Percentiles rank a stretch among this genome's conserved stretches.
Conservation (phyloP, 1,284 basidiomycete species). For the Wallemia hederae region DNA sequence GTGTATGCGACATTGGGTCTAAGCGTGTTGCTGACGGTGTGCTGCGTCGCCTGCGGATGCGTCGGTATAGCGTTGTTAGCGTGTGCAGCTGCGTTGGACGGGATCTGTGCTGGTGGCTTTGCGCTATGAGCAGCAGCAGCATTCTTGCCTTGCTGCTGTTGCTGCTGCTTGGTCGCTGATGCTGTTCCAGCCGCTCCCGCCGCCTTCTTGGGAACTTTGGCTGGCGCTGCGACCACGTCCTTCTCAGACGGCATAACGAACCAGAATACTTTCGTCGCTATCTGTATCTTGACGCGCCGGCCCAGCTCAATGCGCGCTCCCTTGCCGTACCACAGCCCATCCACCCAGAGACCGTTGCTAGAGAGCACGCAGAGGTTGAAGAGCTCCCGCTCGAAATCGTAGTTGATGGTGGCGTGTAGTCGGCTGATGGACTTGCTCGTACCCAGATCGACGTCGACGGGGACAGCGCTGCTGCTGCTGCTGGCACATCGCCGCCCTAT, state of each 20-base stretch:
- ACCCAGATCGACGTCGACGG: constrained; percentile 91
- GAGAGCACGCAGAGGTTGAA: constrained; percentile 79
- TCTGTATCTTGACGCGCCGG: constrained; percentile 81
- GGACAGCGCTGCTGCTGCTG: constrained; percentile 14
- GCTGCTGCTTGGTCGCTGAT: too few species aligned
- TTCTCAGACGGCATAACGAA: constrained; percentile 37
- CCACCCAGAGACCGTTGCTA: constrained; percentile 90
- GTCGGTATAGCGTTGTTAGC: background rate
- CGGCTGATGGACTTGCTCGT: constrained; percentile 88
- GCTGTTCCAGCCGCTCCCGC: background rate
- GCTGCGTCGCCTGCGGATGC: background rate
- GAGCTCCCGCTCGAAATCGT: constrained; percentile 52
- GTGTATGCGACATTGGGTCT: background rate
- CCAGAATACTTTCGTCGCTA: constrained; percentile 87
- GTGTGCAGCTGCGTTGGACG: background rate
- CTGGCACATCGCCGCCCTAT: constrained; percentile 27
- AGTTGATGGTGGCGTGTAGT: constrained; percentile 81
- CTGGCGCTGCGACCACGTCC: background rate
- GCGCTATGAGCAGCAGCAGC: too few species aligned
- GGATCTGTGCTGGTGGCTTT: background rate
- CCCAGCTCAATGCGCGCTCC: constrained; percentile 53
- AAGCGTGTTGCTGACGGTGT: background rate
- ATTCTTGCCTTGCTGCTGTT: too few species aligned
- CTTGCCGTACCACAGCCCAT: constrained; percentile 73
- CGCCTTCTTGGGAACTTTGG: background rate